A percentile compares a stretch with the other conserved stretches of the same genome.
Conservation (phyloP, 2,329 filamentous ascomycete genomes). For the Helicocarpus griseus region DNA sequence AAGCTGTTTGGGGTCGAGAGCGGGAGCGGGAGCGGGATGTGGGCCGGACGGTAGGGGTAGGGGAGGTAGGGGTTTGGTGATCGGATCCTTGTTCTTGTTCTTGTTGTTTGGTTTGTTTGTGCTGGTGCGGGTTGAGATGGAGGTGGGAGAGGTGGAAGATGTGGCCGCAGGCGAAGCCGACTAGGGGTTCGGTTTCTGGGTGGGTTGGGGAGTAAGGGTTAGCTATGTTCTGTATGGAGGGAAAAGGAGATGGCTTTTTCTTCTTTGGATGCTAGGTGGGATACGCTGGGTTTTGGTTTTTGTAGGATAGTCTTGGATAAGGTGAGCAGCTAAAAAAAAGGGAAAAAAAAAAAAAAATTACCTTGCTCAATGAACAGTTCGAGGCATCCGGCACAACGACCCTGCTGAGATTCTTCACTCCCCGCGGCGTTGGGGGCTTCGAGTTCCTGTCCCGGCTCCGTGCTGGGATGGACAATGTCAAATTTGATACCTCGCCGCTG, state of each 20-base stretch:
- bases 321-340: background rate
- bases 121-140: slow-evolving; percentile 25
- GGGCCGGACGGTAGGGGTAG: background rate
- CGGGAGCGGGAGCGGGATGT: background rate
- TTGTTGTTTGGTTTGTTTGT: slow-evolving; percentile 15
- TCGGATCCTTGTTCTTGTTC: slow-evolving; percentile 14
- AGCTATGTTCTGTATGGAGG: background rate
- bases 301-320: background rate
- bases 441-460: background rate
- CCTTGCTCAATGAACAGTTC: slow-evolving; percentile 29
- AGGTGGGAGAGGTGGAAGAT: slow-evolving; percentile 57
- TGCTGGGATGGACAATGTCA: slow-evolving; percentile 47
- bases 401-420: slow-evolving; percentile 8
- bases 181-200: slow-evolving; percentile 45
- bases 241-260: background rate
- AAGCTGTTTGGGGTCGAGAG: slow-evolving; percentile 1
- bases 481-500: slow-evolving; percentile 85
- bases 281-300: background rate
- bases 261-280: background rate
- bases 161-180: slow-evolving; percentile 61
- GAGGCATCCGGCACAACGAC: slow-evolving; percentile 31
- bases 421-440: background rate
- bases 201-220: background rate
- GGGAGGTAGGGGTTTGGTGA: slow-evolving; percentile 7
- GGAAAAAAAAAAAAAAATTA: slow-evolving; percentile 14